phyloP scores from a whole-genome alignment of 225 moss, liverwort and hornwort genomes.

The Takakia lepidozioides region DNA sequence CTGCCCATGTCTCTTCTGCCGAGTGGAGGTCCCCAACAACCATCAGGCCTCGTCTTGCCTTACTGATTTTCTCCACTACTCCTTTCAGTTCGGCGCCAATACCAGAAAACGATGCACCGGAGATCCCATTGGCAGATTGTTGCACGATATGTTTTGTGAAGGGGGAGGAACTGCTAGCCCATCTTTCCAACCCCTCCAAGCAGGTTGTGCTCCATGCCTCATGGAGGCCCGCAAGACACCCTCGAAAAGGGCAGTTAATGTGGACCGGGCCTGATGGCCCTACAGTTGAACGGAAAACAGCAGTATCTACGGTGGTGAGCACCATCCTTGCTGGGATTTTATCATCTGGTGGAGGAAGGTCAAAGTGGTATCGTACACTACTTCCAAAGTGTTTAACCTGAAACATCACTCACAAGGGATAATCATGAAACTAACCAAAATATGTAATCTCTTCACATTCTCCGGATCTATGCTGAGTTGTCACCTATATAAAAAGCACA shows the following conservation, averaged over 20 bases:
- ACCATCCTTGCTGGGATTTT: conserved; percentile 75
- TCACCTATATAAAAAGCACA: too few relatives aligned
- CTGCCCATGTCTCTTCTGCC: conserved; percentile 93
- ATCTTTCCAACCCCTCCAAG: conserved; percentile 68
- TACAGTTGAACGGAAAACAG: conserved; percentile 57
- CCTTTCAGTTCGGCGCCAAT: too few relatives aligned
- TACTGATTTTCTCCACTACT: too few relatives aligned
- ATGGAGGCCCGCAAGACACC: conserved; percentile 67
- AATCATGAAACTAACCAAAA: too few relatives aligned
- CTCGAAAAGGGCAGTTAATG: conserved; percentile 76
- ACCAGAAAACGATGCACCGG: too few relatives aligned
- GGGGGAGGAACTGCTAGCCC: conserved; percentile 59
- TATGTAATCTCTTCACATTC: too few relatives aligned
- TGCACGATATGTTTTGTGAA: conserved; percentile 67
- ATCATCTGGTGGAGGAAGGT: conserved; percentile 76
- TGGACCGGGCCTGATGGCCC: conserved; percentile 85
- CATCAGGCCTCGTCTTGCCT: conserved; percentile 56
- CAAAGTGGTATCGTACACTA: conserved; percentile 71
- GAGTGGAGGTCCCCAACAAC: conserved; percentile 78
- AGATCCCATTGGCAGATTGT: too few relatives aligned
- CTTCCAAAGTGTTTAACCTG: conserved; percentile 88
- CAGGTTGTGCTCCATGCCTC: conserved; percentile 58
- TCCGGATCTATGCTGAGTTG: too few relatives aligned
- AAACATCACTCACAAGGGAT: too few relatives aligned
- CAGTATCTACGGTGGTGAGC: conserved; percentile 85